Evolutionary conservation across 768 basidiomycete genomes (phyloP), one percentile per base, ranked within the genome.

Genomic region (Mycena olivaceomarginata): DNA sequence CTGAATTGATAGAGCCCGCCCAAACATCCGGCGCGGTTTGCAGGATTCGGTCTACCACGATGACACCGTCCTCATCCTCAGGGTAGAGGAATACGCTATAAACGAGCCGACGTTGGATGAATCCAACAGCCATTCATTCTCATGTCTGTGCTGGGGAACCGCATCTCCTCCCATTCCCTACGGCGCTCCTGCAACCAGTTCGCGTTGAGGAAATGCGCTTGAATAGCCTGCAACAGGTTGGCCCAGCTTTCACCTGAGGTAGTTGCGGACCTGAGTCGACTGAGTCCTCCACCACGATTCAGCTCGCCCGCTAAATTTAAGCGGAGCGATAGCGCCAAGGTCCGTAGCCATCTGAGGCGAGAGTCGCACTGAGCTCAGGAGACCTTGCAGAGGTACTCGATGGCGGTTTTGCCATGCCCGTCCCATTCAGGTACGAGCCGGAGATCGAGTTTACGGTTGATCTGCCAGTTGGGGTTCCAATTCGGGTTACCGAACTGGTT

Each of bases 181-280:
- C 8, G 4, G 0, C 59, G 18, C 22, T 68, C 22, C 11, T 68
- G 73, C 0, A 68, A 13, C 73, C 73, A 74, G 37, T 41, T 53
- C 6, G 0, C 59, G 56, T 74, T 74, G 2, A 74, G 59, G 73
- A 74, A 74, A 16, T 74, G 73, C 1, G 16, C 40, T 31, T 63
- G 59, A 9, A 74, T 74, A 0, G 73, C 73, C 2, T 41, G 11
- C 10, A 68, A n/a, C n/a, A 74, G 66, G 5, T 53, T 11, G 4
- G 4, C 1, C 73, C 73, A 74, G 60, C 67, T 69, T 22, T 74
- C 59, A n/a, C n/a, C 73, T 53, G 43, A 74, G 13, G n/a, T 40
- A 69, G 5, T 16, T 39, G 0, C 46, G 48, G 10, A 69, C 20
- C 0, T 2, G 0, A 1, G 9, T 11, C 0, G 73, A 16, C 20